These are phyloP conservation scores for Agastache rugosa DNA, from an alignment of 257 asterid genomes.

Conservation along the genomic window DNA sequence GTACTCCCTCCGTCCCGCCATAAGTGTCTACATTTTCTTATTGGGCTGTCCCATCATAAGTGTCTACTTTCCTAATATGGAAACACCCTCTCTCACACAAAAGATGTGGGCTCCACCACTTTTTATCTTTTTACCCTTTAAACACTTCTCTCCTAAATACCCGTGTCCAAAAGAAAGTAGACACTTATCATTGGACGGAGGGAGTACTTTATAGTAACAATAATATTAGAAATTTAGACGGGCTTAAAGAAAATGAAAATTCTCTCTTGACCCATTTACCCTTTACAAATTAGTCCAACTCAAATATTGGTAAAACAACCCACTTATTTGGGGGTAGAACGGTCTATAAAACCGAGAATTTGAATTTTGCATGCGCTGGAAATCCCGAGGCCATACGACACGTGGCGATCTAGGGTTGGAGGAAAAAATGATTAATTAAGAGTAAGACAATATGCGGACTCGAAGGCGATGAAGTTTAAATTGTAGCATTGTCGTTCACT, in stretches of 20 bases:
- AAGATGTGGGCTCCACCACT: too few species aligned
- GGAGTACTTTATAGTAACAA: background rate
- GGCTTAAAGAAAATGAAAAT: background rate
- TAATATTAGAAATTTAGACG: background rate
- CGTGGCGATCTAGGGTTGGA: constrained; percentile 39
- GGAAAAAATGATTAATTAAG: background rate
- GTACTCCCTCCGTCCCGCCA: too few species aligned
- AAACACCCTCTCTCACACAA: too few species aligned
- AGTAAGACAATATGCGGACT: constrained; percentile 38
- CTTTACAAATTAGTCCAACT: background rate
- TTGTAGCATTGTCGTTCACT: constrained; percentile 28
- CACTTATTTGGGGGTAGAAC: background rate
- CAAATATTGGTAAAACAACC: background rate
- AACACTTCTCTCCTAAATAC: too few species aligned
- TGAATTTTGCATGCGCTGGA: constrained; percentile 31
- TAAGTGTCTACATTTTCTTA: too few species aligned
- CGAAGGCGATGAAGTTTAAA: constrained; percentile 43
- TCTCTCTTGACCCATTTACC: constrained; percentile 19
- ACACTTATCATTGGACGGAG: too few species aligned
- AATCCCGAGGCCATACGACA: constrained; percentile 22
- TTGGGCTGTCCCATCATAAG: too few species aligned
- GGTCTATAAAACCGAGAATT: constrained; percentile 29
- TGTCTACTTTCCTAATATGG: too few species aligned
- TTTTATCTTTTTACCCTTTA: too few species aligned
- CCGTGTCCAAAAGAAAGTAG: too few species aligned